These are phyloP conservation scores for Sordaria brevicollis DNA, from an alignment of 495 filamentous ascomycete genomes.

Conservation along the genomic window DNA sequence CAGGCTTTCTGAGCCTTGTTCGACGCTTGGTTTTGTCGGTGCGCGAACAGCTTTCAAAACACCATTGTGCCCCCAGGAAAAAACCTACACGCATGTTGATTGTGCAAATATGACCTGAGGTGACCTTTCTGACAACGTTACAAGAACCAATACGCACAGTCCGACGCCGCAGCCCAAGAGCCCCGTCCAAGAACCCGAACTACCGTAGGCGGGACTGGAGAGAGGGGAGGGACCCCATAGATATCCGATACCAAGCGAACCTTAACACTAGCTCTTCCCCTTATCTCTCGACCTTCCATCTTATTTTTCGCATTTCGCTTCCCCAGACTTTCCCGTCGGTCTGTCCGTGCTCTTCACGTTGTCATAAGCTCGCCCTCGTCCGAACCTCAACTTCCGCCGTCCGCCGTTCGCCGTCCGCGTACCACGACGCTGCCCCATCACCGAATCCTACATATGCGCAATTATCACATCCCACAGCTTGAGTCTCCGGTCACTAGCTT, in stretches of 20 bases:
- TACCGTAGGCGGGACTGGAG: no score
- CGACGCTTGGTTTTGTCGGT: neutral
- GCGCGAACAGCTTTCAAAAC: neutral
- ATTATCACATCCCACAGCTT: neutral
- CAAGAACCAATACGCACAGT: neutral
- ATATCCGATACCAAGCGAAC: neutral
- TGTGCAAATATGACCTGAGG: neutral
- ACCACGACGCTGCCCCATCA: neutral
- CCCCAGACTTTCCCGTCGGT: neutral
- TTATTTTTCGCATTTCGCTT: neutral
- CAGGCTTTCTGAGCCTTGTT: neutral
- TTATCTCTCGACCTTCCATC: neutral
- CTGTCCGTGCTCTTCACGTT: neutral
- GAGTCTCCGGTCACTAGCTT: neutral
- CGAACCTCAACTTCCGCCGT: neutral
- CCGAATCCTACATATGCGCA: neutral
- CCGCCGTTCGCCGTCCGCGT: neutral
- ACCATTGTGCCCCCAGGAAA: neutral
- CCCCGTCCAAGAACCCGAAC: neutral
- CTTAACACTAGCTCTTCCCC: no score
- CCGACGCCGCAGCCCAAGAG: neutral
- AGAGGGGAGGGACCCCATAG: neutral
- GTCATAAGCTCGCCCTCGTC: neutral
- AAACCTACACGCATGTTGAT: neutral
- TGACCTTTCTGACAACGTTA: no score